Conservation (phyloP, 371 early-diverging fungal genomes). For the Mortierella sp. region DNA sequence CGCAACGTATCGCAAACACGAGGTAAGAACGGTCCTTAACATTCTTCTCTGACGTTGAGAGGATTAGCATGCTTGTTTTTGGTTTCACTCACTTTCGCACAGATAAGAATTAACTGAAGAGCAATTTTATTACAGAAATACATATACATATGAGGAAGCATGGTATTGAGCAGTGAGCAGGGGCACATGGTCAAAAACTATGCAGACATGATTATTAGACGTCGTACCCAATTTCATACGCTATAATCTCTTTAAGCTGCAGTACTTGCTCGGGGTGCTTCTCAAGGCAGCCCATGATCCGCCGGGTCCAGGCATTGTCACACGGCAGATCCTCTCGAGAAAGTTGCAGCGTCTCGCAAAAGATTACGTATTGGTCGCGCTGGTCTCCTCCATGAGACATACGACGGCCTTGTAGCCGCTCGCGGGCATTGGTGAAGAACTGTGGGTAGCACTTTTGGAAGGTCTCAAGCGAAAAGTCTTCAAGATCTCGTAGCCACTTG, state of each 20-base stretch:
- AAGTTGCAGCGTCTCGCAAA: conserved; percentile 39
- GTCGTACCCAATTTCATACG: conserved; percentile 64
- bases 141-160: too few relatives aligned
- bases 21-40: too few relatives aligned
- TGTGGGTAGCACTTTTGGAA: conserved; percentile 65
- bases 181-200: too few relatives aligned
- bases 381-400: conserved; percentile 41
- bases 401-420: conserved; percentile 33
- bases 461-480: conserved; percentile 49
- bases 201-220: conserved; percentile 21
- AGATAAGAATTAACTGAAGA: too few relatives aligned
- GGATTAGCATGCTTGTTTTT: too few relatives aligned
- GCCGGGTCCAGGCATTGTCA: conserved; percentile 62
- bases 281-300: conserved; percentile 57
- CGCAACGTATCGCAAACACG: too few relatives aligned
- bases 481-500: conserved; percentile 55
- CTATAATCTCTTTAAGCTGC: conserved; percentile 68
- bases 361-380: conserved; percentile 34
- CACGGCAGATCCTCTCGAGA: conserved; percentile 31
- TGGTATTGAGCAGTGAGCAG: too few relatives aligned
- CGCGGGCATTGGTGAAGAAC: conserved; percentile 61
- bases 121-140: too few relatives aligned
- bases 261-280: conserved; percentile 59
- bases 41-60: too few relatives aligned
- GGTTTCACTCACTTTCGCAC: too few relatives aligned